Percentiles rank a stretch among this genome's conserved stretches.
These are phyloP conservation scores for Rubus parviflorus DNA, from an alignment of 306 rosid genomes.

Conservation along the genomic window DNA sequence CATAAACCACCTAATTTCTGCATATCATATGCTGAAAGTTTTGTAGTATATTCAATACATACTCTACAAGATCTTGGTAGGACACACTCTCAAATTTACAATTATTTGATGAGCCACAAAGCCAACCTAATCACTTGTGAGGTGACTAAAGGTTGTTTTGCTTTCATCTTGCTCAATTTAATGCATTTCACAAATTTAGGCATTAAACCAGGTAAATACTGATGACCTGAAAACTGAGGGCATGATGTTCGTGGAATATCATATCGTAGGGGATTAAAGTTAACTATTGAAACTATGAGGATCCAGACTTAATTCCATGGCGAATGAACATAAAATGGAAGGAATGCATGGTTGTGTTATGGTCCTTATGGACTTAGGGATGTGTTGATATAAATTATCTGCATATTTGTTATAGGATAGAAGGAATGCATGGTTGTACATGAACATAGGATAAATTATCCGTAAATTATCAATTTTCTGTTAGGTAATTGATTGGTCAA, in stretches of 20 bases:
- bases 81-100: background rate
- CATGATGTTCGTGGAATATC: background rate
- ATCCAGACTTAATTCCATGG: background rate
- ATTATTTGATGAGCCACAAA: background rate
- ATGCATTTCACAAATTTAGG: slow-evolving; percentile 3
- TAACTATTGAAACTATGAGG: background rate
- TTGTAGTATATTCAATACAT: background rate
- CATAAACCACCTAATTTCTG: slow-evolving; percentile 6
- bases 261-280: background rate
- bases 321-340: background rate
- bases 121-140: slow-evolving; percentile 5
- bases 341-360: background rate
- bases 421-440: no score
- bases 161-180: slow-evolving; percentile 21
- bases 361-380: no score
- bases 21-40: background rate
- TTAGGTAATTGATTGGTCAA: background rate
- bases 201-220: background rate
- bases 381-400: background rate
- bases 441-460: no score
- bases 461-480: background rate
- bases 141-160: slow-evolving; percentile 43
- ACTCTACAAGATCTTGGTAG: background rate
- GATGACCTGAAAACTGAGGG: background rate
- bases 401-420: background rate